These are phyloP conservation scores for Morella rubra DNA, from an alignment of 306 rosid species.

Conservation along the genomic window DNA sequence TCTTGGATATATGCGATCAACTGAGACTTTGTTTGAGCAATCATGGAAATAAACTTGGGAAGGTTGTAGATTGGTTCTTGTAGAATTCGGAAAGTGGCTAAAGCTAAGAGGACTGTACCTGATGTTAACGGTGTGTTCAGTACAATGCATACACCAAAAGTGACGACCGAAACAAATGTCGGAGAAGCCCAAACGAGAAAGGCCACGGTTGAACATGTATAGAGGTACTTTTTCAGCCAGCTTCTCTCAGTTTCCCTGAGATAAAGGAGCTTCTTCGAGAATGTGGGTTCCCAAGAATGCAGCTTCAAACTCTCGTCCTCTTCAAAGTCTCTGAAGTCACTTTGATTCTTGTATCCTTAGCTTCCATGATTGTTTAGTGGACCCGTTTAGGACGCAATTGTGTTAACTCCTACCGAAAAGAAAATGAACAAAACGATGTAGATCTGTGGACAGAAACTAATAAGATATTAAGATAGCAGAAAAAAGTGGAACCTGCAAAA, in stretches of 20 bases:
- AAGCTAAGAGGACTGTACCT: slow-evolving; percentile 77
- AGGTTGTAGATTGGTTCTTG: slow-evolving; percentile 94
- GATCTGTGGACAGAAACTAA: neutral
- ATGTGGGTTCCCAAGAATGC: slow-evolving; percentile 83
- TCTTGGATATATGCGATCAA: slow-evolving; percentile 69
- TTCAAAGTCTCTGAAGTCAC: slow-evolving; percentile 76
- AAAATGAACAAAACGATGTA: slow-evolving; percentile 11
- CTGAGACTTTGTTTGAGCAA: slow-evolving; percentile 84
- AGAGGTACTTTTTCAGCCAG: slow-evolving; percentile 78
- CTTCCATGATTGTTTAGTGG: slow-evolving; percentile 94
- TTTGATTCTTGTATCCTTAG: slow-evolving; percentile 78
- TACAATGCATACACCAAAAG: slow-evolving; percentile 74
- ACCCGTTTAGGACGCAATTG: slow-evolving; percentile 73
- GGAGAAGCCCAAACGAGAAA: slow-evolving; percentile 94
- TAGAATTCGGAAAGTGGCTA: slow-evolving; percentile 81
- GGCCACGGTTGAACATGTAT: slow-evolving; percentile 71
- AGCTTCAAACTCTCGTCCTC: slow-evolving; percentile 77
- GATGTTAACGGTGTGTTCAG: slow-evolving; percentile 63
- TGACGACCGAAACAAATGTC: slow-evolving; percentile 77
- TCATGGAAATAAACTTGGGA: slow-evolving; percentile 93
- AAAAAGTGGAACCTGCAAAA: slow-evolving; percentile 60
- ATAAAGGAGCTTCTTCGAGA: slow-evolving; percentile 59
- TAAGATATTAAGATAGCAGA: neutral
- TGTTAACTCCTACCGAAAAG: slow-evolving; percentile 57
- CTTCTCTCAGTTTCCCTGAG: slow-evolving; percentile 66